Evolutionary conservation across 805 yeast species (phyloP), one percentile per base, ranked within the genome.

Genomic region (Lachancea kluyveri): DNA sequence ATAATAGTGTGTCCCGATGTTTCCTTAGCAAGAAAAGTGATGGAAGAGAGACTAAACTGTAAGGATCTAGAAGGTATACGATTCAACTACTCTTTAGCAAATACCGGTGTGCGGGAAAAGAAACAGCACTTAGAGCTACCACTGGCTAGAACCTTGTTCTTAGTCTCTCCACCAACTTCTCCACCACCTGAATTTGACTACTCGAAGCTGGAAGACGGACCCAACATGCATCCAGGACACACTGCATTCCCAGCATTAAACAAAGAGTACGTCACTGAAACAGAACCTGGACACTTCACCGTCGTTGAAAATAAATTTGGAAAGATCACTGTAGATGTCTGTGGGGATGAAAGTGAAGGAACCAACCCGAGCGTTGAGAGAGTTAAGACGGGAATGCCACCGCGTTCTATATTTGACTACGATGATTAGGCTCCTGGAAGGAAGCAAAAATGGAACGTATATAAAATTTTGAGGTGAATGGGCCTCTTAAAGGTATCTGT

Each of bases 171-270:
- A 5, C 68, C 68, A 11, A 49, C 58, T 5, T 62, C 68, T 3
- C 68, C 68, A 2, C 67, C 68, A 4, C 60, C 62, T 4, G 68
- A 46, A 14, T 64, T 64, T 34, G 60, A 62, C 33, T 64, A 54
- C 37, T 47, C 59, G 9, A 48, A 45, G 23, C 50, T 52, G 16
- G 69, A 64, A 36, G 68, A 59, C 69, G 16, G 23, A 29, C 28
- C 36, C 34, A 8, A 14, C 31, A 22, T 15, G 23, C 15, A 18
- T 24, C 21, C 17, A 17, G 10, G 30, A 14, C 16, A 21, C 29
- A 9, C 14, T 5, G 13, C 25, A 17, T 12, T 13, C 15, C 9
- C 6, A 10, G 8, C 15, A 8, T 11, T 21, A 16, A 10, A 15
- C 13, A 10, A 17, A 4, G 11, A 5, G 9, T 19, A 5, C 27